Evolutionary conservation across 2,329 filamentous ascomycete species (phyloP).

Genomic region (Gaeumannomyces sp.): DNA sequence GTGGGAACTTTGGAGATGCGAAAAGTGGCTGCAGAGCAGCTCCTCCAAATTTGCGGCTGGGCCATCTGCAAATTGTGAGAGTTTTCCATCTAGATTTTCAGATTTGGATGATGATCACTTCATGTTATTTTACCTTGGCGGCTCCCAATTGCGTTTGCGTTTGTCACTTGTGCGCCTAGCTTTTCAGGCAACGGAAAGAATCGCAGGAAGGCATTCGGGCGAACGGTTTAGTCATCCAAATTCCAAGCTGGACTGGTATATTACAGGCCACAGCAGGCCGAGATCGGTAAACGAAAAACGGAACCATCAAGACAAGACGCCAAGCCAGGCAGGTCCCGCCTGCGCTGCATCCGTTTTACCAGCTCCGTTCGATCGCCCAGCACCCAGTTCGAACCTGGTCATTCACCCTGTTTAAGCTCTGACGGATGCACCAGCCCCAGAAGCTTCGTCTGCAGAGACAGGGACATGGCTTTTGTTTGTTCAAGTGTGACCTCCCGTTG

Average conservation of each 20-base stretch:
- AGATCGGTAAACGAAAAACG: neutral
- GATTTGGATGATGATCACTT: neutral
- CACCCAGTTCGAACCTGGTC: neutral
- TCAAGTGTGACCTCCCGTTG: neutral
- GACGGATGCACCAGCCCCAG: slow-evolving; percentile 1
- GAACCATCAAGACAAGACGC: neutral
- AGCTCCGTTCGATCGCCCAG: neutral
- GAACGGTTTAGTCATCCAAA: neutral
- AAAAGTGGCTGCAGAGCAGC: neutral
- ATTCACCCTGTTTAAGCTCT: slow-evolving; percentile 1
- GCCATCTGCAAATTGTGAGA: neutral
- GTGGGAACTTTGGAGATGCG: neutral
- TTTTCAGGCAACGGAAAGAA: neutral
- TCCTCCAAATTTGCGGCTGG: neutral
- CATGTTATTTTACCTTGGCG: neutral
- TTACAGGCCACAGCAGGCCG: neutral
- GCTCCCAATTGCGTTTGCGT: neutral
- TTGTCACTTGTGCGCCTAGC: neutral
- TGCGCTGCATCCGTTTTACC: slow-evolving; percentile 6
- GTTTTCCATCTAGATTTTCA: neutral
- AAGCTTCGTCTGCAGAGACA: neutral
- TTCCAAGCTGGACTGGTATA: no score
- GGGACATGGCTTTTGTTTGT: neutral
- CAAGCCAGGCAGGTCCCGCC: neutral
- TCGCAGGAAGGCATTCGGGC: no score